phyloP scores from a whole-genome alignment of 1,284 basidiomycete genomes.

The Melampsora larici-populina region DNA sequence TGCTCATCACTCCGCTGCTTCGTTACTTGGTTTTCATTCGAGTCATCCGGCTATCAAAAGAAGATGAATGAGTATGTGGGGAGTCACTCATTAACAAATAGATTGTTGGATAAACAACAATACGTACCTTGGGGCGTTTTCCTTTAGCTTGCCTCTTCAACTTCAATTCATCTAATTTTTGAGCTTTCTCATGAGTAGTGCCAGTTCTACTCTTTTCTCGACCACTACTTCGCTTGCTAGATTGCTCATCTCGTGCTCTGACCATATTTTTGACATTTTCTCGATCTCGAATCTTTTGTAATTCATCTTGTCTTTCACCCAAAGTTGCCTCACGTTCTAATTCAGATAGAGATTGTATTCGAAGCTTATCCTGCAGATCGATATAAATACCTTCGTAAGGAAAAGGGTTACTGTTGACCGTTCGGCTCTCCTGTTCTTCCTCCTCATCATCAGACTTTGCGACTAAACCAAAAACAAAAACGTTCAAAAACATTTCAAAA shows the following conservation, averaged over 20 bases:
- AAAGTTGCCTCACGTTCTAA: slow-evolving; percentile 37
- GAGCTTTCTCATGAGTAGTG: slow-evolving; percentile 30
- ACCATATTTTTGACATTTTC: slow-evolving; percentile 42
- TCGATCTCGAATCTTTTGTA: slow-evolving; percentile 39
- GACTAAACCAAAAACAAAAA: background rate
- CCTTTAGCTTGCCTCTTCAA: slow-evolving; percentile 38
- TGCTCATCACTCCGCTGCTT: slow-evolving; percentile 5
- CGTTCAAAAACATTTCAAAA: background rate
- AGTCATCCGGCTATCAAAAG: slow-evolving; percentile 9
- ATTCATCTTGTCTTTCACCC: slow-evolving; percentile 38
- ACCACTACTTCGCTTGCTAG: slow-evolving; percentile 25
- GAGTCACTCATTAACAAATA: background rate
- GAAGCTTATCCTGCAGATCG: slow-evolving; percentile 12
- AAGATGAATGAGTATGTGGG: background rate
- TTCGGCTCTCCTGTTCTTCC: slow-evolving; percentile 15
- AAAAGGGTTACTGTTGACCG: slow-evolving; percentile 16
- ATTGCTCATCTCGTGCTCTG: slow-evolving; percentile 32
- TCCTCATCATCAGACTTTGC: slow-evolving; percentile 22
- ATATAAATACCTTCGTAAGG: slow-evolving; percentile 39
- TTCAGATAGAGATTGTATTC: slow-evolving; percentile 35
- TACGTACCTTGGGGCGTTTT: slow-evolving; percentile 20
- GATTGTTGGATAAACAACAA: background rate
- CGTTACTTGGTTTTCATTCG: background rate
- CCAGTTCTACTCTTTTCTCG: slow-evolving; percentile 36
- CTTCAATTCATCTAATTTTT: slow-evolving; percentile 42